A percentile compares a stretch with the other conserved stretches of the same genome.
These are phyloP conservation scores for Podospora sp. DNA, from an alignment of 495 filamentous ascomycete genomes.

Conservation along the genomic window DNA sequence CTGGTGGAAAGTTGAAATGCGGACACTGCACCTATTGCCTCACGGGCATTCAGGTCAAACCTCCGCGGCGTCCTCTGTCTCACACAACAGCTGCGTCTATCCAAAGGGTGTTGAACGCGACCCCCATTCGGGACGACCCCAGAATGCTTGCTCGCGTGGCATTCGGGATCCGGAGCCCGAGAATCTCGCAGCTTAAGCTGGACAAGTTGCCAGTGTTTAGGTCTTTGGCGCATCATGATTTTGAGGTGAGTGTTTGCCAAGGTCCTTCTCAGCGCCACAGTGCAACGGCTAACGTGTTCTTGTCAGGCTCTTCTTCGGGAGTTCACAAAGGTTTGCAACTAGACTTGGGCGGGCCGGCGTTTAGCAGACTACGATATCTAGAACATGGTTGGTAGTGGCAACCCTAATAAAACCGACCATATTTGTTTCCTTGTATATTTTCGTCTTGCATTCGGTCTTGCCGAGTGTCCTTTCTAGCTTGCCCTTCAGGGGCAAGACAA, in stretches of 20 bases:
- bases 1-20: slow-evolving; percentile 45
- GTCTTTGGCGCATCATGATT: slow-evolving; percentile 53
- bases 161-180: slow-evolving; percentile 60
- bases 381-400: neutral
- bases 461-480: neutral
- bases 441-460: neutral
- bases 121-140: slow-evolving; percentile 54
- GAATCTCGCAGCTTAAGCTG: slow-evolving; percentile 47
- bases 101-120: slow-evolving; percentile 41
- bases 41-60: slow-evolving; percentile 42
- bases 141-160: slow-evolving; percentile 57
- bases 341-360: neutral
- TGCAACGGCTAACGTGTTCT: neutral
- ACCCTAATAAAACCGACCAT: neutral
- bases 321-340: slow-evolving; percentile 23
- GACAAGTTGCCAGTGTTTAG: slow-evolving; percentile 48
- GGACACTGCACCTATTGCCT: slow-evolving; percentile 58
- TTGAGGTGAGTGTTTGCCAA: slow-evolving; percentile 41
- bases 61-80: slow-evolving; percentile 28
- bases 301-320: slow-evolving; percentile 19
- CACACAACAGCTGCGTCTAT: slow-evolving; percentile 42
- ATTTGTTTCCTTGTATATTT: too few relatives aligned
- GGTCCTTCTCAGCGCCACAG: neutral
- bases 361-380: neutral
- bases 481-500: neutral